A percentile compares a stretch with the other conserved stretches of the same genome.
Evolutionary conservation across 345 rosid species (phyloP).

Genomic region (Punica granatum): DNA sequence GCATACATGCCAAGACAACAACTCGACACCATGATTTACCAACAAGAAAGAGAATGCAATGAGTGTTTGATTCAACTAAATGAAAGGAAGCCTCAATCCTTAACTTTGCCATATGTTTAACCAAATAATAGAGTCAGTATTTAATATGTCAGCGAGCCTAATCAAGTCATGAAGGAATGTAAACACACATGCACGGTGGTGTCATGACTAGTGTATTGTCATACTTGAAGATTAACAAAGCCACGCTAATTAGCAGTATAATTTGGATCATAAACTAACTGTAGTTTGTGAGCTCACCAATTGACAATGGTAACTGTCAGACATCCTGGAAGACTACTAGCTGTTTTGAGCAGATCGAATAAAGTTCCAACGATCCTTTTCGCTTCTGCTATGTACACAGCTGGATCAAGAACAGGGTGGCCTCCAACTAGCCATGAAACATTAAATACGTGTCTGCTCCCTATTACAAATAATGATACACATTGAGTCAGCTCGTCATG

Average conservation of each 20-base stretch:
- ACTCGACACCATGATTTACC: not conserved
- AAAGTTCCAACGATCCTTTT: slow-evolving; percentile 44
- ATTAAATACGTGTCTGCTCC: slow-evolving; percentile 49
- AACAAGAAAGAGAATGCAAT: not conserved
- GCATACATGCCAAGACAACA: not conserved
- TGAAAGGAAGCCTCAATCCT: not conserved
- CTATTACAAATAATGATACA: slow-evolving; percentile 29
- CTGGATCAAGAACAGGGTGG: slow-evolving; percentile 63
- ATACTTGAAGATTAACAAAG: not conserved
- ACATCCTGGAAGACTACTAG: slow-evolving; percentile 55
- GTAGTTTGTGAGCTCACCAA: slow-evolving; percentile 61
- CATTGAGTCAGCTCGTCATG: slow-evolving; percentile 8
- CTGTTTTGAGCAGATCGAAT: slow-evolving; percentile 53
- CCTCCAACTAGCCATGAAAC: slow-evolving; percentile 67
- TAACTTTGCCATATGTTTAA: not conserved
- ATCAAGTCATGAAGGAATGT: not conserved
- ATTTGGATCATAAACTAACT: not conserved
- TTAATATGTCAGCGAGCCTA: not conserved
- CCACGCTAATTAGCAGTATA: not conserved
- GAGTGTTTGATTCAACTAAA: not conserved
- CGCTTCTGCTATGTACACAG: slow-evolving; percentile 55
- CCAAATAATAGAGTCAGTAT: not conserved
- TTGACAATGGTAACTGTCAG: slow-evolving; percentile 54
- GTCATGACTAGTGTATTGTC: not conserved
- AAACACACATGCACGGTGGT: not conserved